Evolutionary conservation across 768 basidiomycete species (phyloP), one percentile per base, ranked within the genome.

Genomic region (Leucogyrophana mollusca): DNA sequence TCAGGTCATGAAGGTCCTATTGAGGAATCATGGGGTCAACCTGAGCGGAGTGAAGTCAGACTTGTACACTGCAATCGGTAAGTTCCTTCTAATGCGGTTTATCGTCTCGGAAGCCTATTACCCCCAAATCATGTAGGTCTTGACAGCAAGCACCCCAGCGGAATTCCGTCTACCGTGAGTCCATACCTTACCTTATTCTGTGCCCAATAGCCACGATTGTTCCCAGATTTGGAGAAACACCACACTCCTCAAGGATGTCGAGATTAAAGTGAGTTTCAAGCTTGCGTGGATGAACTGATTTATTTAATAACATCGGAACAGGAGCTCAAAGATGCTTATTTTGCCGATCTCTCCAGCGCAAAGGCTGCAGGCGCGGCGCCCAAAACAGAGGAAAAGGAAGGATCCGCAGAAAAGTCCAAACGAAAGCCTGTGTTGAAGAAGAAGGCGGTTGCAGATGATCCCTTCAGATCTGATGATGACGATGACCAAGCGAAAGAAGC

Each of bases 61-160:
- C 58, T 55, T 90, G 37, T 88, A 88, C 55, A 87, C 87, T 2
- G 35, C 51, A 0, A 75, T 85, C 48, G 82, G 83, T 82, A 56
- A 32, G 62, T 49, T 9, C 22, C 16, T 45, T 13, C 8, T 13
- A 35, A 25, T 23, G 6, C 14, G 18, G 20, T 24, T 34, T 14
- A 18, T n/a, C 35, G 14, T 36, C 20, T 36, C n/a, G n/a, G n/a
- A n/a, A n/a, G n/a, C n/a, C n/a, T n/a, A n/a, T n/a, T n/a, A n/a
- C n/a, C n/a, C n/a, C n/a, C n/a, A n/a, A n/a, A n/a, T n/a, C 33
- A 16, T 41, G n/a, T 55, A 81, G 85, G 83, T 1, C 67, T 90
- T 46, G 84, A 88, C 53, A 87, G 85, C 63, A 90, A 90, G 57
- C 87, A 89, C 58, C 62, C 81, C 1, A 87, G 85, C 57, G 83